Percentiles rank a stretch among this genome's conserved stretches.
These are phyloP conservation scores for Trametes sp. DNA, from an alignment of 1,284 basidiomycete genomes.

Conservation along the genomic window DNA sequence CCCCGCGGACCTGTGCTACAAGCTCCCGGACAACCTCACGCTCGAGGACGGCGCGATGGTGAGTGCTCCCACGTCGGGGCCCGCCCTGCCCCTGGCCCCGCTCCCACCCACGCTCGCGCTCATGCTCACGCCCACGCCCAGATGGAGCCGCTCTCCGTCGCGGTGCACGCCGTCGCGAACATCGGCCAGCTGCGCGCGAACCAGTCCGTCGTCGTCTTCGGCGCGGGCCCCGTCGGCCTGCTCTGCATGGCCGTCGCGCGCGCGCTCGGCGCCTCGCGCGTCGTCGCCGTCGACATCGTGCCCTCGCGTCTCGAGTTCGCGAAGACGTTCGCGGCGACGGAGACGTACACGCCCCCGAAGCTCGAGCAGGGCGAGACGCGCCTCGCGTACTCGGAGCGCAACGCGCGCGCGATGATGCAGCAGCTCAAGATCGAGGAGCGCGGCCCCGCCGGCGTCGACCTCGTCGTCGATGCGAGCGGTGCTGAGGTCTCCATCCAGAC, in stretches of 20 bases:
- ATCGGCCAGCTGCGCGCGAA: slow-evolving; percentile 78
- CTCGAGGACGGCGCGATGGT: slow-evolving; percentile 90
- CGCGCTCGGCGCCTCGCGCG: slow-evolving; percentile 82
- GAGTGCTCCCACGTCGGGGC: slow-evolving; percentile 27
- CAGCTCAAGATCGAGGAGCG: slow-evolving; percentile 66
- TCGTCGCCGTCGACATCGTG: slow-evolving; percentile 90
- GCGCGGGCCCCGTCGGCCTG: slow-evolving; percentile 93
- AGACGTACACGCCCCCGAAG: slow-evolving; percentile 75
- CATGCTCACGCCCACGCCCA: slow-evolving; percentile 38
- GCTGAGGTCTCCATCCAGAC: slow-evolving; percentile 89
- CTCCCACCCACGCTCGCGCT: not conserved
- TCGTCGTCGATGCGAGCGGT: slow-evolving; percentile 88
- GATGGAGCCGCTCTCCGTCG: slow-evolving; percentile 96
- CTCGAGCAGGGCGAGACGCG: slow-evolving; percentile 70
- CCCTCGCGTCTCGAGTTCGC: slow-evolving; percentile 87
- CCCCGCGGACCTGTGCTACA: slow-evolving; percentile 78
- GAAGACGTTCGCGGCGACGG: slow-evolving; percentile 87
- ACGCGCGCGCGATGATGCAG: slow-evolving; percentile 65
- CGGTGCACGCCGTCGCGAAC: slow-evolving; percentile 86
- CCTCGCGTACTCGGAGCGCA: slow-evolving; percentile 74
- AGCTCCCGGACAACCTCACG: slow-evolving; percentile 74
- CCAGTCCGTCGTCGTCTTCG: slow-evolving; percentile 83
- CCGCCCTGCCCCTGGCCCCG: not conserved
- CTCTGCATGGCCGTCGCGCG: slow-evolving; percentile 94
- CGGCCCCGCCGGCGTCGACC: slow-evolving; percentile 67